Evolutionary conservation across 148 eudicot genomes (phyloP).

Genomic region (Arbutus unedo): DNA sequence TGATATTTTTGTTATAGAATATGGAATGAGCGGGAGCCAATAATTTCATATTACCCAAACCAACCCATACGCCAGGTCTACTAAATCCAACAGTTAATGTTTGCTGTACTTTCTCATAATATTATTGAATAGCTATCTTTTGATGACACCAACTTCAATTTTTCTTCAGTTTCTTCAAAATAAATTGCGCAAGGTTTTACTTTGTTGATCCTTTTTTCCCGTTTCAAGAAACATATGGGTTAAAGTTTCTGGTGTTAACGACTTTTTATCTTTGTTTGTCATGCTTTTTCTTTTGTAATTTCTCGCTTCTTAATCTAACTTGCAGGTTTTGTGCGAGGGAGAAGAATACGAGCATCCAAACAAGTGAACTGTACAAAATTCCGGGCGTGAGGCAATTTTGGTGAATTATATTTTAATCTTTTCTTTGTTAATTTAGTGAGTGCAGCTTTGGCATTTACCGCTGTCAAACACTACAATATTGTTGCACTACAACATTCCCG

Average conservation of each 20-base stretch:
- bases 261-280: neutral
- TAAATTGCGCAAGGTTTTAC: neutral
- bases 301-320: neutral
- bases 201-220: neutral
- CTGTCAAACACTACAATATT: neutral
- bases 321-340: slow-evolving; percentile 9
- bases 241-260: neutral
- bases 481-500: too few relatives aligned
- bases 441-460: neutral
- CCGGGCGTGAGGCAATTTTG: slow-evolving; percentile 8
- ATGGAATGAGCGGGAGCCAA: too few relatives aligned
- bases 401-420: neutral
- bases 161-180: neutral
- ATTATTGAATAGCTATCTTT: neutral
- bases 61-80: too few relatives aligned
- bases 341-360: neutral
- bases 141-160: neutral
- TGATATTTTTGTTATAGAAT: neutral
- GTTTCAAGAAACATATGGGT: neutral
- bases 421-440: neutral
- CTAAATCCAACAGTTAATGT: neutral
- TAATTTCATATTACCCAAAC: too few relatives aligned
- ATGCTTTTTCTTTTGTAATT: neutral
- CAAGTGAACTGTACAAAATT: neutral
- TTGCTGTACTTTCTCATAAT: too few relatives aligned